A percentile compares a stretch with the other conserved stretches of the same genome.
Evolutionary conservation across 2,329 filamentous ascomycete genomes (phyloP).

Genomic region (Aciculosporium take): DNA sequence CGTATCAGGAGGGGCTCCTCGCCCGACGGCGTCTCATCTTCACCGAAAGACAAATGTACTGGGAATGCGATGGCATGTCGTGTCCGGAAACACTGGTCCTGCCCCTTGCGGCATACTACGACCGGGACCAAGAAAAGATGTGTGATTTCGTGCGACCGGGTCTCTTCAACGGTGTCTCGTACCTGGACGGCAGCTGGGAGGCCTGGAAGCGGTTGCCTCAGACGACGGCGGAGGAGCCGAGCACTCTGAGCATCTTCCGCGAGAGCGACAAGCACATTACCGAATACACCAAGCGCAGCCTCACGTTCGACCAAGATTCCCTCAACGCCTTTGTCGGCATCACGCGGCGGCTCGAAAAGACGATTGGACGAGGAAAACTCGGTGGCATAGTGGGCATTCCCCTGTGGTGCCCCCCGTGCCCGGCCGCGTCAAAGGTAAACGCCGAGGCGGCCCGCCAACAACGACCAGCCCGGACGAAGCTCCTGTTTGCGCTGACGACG

Average conservation of each 20-base stretch:
- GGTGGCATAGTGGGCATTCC: conserved; percentile 19
- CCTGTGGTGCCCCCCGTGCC: conserved; percentile 14
- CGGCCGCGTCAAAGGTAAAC: background rate
- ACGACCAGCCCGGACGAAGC: conserved; percentile 15
- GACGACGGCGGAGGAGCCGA: conserved; percentile 15
- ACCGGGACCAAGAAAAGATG: conserved; percentile 20
- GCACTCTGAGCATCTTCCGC: conserved; percentile 22
- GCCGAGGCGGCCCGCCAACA: too few relatives aligned
- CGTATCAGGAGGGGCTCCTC: conserved; percentile 24
- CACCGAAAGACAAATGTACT: conserved; percentile 25
- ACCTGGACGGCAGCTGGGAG: conserved; percentile 22
- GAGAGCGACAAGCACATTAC: conserved; percentile 19
- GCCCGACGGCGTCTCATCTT: conserved; percentile 24
- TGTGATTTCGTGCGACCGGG: conserved; percentile 21
- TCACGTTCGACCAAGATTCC: conserved; percentile 20
- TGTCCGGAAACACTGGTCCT: conserved; percentile 21
- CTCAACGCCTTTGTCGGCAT: conserved; percentile 19
- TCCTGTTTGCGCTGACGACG: conserved; percentile 20
- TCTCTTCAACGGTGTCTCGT: conserved; percentile 21
- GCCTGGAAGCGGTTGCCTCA: conserved; percentile 19
- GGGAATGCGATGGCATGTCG: conserved; percentile 24
- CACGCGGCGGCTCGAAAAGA: conserved; percentile 17
- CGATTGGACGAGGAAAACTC: conserved; percentile 16
- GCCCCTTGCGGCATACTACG: conserved; percentile 19
- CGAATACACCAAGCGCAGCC: conserved; percentile 16